Evolutionary conservation across 1,284 basidiomycete genomes (phyloP).

Genomic region (Ustilago shanxiensis): DNA sequence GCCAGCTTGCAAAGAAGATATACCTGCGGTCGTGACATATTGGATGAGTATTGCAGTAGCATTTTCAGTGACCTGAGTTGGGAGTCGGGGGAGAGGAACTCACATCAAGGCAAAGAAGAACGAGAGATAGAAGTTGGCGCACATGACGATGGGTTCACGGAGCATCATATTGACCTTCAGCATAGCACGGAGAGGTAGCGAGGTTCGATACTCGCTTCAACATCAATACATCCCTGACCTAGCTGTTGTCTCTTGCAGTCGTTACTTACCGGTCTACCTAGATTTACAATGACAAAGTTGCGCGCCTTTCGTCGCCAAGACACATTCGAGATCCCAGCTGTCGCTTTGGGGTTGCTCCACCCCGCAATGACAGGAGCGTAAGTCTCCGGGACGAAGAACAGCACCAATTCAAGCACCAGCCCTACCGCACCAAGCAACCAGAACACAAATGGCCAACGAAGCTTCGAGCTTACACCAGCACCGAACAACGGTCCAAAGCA

Average conservation of each 20-base stretch:
- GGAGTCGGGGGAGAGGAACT: not conserved
- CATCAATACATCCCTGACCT: too few species aligned
- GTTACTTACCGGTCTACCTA: constrained; percentile 40
- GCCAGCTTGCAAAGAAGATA: constrained; percentile 48
- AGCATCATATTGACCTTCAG: constrained; percentile 52
- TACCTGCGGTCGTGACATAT: constrained; percentile 16
- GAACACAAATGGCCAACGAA: constrained; percentile 38
- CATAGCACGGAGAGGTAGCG: not conserved
- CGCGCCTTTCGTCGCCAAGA: constrained; percentile 10
- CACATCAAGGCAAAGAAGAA: constrained; percentile 50
- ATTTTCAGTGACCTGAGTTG: too few species aligned
- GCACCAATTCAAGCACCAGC: constrained; percentile 15
- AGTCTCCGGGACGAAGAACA: constrained; percentile 40
- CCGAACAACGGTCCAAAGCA: constrained; percentile 47
- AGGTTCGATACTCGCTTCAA: too few species aligned
- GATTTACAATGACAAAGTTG: constrained; percentile 24
- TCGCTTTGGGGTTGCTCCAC: constrained; percentile 1
- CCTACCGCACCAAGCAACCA: constrained; percentile 34
- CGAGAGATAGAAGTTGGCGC: constrained; percentile 44
- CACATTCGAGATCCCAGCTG: not conserved
- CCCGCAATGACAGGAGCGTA: constrained; percentile 25
- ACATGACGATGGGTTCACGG: constrained; percentile 42
- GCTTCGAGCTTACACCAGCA: constrained; percentile 9
- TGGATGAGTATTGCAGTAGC: not conserved
- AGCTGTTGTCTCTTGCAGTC: too few species aligned